Conservation (phyloP, 2,329 filamentous ascomycete genomes). For the Boeremia exigua region DNA sequence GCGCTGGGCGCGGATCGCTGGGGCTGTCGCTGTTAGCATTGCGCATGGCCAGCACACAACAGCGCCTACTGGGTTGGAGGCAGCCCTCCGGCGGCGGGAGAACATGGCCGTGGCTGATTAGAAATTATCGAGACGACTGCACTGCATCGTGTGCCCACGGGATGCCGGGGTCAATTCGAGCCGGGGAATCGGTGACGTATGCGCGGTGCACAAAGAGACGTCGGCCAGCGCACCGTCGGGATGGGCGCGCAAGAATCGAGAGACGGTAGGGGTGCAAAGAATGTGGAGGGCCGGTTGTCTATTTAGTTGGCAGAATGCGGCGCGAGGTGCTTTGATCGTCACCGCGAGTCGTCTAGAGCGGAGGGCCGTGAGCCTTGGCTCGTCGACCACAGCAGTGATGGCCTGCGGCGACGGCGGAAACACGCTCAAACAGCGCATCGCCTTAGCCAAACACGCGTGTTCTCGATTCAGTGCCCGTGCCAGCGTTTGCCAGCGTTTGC, state of each 20-base stretch:
- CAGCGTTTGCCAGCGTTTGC: slow-evolving; percentile 1
- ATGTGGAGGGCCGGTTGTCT: slow-evolving; percentile 7
- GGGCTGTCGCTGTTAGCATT: slow-evolving; percentile 38
- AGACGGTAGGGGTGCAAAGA: background rate
- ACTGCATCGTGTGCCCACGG: slow-evolving; percentile 30
- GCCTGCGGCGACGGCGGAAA: background rate
- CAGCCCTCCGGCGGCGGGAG: slow-evolving; percentile 37
- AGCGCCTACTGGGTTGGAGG: slow-evolving; percentile 46
- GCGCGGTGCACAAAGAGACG: slow-evolving; percentile 8
- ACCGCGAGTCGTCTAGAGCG: slow-evolving; percentile 7
- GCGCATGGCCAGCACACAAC: too few relatives aligned
- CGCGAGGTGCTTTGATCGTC: slow-evolving; percentile 13
- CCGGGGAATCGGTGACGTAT: slow-evolving; percentile 25
- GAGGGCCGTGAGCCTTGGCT: slow-evolving; percentile 12
- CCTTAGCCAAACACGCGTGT: slow-evolving; percentile 10
- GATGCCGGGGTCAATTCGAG: slow-evolving; percentile 14
- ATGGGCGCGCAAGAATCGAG: too few relatives aligned
- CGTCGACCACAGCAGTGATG: background rate
- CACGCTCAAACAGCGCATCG: slow-evolving; percentile 17
- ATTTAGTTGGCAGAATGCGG: slow-evolving; percentile 13
- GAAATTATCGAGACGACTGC: slow-evolving; percentile 28
- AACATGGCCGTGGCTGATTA: slow-evolving; percentile 39
- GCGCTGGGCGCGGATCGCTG: slow-evolving; percentile 60
- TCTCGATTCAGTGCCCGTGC: slow-evolving; percentile 8
- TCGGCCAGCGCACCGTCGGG: slow-evolving; percentile 12